These are phyloP conservation scores for Musa balbisiana DNA, from an alignment of 202 grass and related monocot species.

Conservation along the genomic window DNA sequence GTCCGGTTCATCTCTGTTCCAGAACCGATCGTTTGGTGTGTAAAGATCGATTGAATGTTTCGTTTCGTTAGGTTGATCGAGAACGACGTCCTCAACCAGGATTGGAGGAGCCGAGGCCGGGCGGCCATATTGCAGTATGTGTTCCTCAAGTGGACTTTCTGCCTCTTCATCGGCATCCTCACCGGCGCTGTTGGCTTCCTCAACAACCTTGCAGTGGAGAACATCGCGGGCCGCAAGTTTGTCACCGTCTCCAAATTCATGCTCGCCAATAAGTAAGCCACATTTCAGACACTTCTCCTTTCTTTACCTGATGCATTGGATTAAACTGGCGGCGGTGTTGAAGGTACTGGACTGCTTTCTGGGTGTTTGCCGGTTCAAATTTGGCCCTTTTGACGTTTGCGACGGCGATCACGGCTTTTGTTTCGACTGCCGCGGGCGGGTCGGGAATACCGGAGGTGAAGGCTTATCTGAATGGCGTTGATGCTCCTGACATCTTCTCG, in stretches of 20 bases:
- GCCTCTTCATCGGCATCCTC: conserved; percentile 61
- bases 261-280: conserved; percentile 43
- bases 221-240: conserved; percentile 65
- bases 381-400: conserved; percentile 58
- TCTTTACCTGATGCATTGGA: not conserved
- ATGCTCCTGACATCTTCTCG: conserved; percentile 89
- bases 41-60: not conserved
- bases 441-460: conserved; percentile 93
- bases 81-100: conserved; percentile 83
- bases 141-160: conserved; percentile 83
- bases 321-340: not conserved
- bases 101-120: conserved; percentile 64
- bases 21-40: not conserved
- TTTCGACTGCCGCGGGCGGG: conserved; percentile 67
- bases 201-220: conserved; percentile 91
- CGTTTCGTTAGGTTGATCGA: conserved; percentile 52
- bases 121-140: conserved; percentile 55
- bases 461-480: conserved; percentile 93
- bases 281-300: not conserved
- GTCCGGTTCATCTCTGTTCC: not conserved
- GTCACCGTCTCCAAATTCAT: conserved; percentile 52
- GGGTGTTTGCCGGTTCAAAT: conserved; percentile 56
- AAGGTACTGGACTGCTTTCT: conserved; percentile 75
- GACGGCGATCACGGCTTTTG: conserved; percentile 59
- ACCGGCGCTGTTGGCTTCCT: conserved; percentile 55